phyloP scores from a whole-genome alignment of 495 filamentous ascomycete genomes.

The Talaromyces liani region DNA sequence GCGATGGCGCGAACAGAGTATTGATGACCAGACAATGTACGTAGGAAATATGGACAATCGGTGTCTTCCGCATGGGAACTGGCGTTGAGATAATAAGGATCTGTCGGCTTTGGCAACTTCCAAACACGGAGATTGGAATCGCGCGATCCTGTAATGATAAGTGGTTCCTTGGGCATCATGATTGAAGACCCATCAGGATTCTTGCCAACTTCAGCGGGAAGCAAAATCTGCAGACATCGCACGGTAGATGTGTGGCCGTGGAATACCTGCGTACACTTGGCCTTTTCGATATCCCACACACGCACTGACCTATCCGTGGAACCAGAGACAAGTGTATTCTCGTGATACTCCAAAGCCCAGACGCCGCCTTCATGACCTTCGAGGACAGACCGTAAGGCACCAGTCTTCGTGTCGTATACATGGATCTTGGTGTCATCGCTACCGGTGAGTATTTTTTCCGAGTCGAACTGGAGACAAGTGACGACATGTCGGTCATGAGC shows the following conservation, averaged over 20 bases:
- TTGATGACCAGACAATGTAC: slow-evolving; percentile 74
- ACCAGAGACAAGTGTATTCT: slow-evolving; percentile 90
- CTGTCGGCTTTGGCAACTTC: slow-evolving; percentile 81
- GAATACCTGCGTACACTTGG: slow-evolving; percentile 87
- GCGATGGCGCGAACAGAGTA: slow-evolving; percentile 98
- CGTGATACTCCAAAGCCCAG: slow-evolving; percentile 95
- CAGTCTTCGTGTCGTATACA: slow-evolving; percentile 96
- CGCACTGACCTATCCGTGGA: slow-evolving; percentile 93
- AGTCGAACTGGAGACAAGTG: slow-evolving; percentile 94
- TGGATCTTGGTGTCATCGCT: slow-evolving; percentile 98
- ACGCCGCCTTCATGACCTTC: slow-evolving; percentile 95
- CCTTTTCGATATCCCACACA: slow-evolving; percentile 94
- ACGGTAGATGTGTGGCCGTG: slow-evolving; percentile 98
- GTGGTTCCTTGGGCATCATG: slow-evolving; percentile 83
- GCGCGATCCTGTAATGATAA: slow-evolving; percentile 96
- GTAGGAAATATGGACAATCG: slow-evolving; percentile 91
- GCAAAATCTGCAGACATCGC: slow-evolving; percentile 88
- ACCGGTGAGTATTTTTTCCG: slow-evolving; percentile 94
- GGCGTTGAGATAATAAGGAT: slow-evolving; percentile 66
- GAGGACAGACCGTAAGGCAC: slow-evolving; percentile 70
- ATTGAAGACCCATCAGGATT: slow-evolving; percentile 65
- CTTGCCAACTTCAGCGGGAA: slow-evolving; percentile 71
- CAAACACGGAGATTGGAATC: slow-evolving; percentile 93
- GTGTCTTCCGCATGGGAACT: slow-evolving; percentile 68
- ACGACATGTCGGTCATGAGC: slow-evolving; percentile 96